Conservation (phyloP, 106 monocot species). For the Triglochin maritima region DNA sequence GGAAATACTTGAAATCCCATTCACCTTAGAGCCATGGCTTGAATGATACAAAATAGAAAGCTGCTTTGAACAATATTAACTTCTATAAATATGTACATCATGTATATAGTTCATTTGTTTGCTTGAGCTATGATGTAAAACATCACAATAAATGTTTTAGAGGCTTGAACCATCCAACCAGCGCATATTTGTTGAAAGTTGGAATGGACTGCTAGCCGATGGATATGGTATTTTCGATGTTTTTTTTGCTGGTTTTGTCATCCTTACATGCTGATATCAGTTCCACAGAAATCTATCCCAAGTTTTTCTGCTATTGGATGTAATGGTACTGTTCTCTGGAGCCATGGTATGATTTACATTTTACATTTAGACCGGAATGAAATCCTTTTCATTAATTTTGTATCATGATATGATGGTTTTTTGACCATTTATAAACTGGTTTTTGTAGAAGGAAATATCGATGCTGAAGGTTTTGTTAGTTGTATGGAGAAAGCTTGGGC, state of each 20-base stretch:
- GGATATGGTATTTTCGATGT: background rate
- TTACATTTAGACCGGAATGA: background rate
- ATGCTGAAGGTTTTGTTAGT: slow-evolving; percentile 38
- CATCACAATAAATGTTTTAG: no score
- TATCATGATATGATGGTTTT: background rate
- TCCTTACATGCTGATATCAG: slow-evolving; percentile 47
- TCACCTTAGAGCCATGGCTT: no score
- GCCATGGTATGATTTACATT: slow-evolving; percentile 44
- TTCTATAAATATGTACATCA: no score
- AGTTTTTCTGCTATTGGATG: slow-evolving; percentile 67
- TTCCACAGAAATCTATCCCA: slow-evolving; percentile 62
- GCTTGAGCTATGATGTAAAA: no score
- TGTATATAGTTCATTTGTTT: no score
- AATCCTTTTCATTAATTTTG: background rate
- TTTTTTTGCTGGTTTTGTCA: background rate
- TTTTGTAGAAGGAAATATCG: slow-evolving; percentile 56
- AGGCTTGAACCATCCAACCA: no score
- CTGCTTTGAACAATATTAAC: no score
- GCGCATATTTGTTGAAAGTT: no score
- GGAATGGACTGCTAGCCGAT: no score
- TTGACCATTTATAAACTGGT: background rate
- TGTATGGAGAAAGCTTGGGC: slow-evolving; percentile 72
- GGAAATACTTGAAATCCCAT: no score
- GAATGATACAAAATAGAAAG: no score
- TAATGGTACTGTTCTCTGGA: slow-evolving; percentile 72